A percentile compares a stretch with the other conserved stretches of the same genome.
phyloP scores from a whole-genome alignment of 176 grass and related monocot genomes.

The Aegilops speltoides region DNA sequence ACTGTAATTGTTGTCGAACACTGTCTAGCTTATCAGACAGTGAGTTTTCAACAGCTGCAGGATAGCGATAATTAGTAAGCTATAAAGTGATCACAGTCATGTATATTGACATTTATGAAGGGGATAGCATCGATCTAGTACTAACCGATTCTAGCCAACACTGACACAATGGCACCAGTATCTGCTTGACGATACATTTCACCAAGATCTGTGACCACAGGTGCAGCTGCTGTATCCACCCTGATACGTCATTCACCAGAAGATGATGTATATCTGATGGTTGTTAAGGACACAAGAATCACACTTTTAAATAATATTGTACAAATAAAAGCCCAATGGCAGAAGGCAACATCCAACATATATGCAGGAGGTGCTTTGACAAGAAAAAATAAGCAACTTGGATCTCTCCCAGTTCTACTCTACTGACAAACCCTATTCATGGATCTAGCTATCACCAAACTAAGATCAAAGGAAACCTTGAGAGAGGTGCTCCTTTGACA shows the following conservation, averaged over 20 bases:
- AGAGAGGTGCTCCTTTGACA: background rate
- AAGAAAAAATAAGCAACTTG: no score
- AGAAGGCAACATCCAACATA: no score
- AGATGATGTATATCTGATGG: constrained; percentile 57
- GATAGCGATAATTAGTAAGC: constrained; percentile 14
- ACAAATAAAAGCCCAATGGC: no score
- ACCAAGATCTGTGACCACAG: no score
- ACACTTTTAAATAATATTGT: no score
- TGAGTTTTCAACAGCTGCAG: constrained; percentile 32
- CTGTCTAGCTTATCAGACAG: no score
- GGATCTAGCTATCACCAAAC: background rate
- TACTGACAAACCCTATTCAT: background rate
- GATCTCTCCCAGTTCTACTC: no score
- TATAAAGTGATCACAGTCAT: constrained; percentile 2
- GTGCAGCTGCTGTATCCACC: no score
- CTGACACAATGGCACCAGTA: constrained; percentile 68
- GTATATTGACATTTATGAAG: constrained; percentile 17
- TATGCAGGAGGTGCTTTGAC: no score
- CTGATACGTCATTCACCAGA: constrained; percentile 92
- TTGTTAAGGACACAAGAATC: constrained; percentile 48
- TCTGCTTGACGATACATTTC: no score
- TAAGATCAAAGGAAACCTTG: background rate
- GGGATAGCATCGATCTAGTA: constrained; percentile 5
- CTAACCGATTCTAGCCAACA: constrained; percentile 82
- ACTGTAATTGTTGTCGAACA: no score